A percentile compares a stretch with the other conserved stretches of the same genome.
Evolutionary conservation across 495 filamentous ascomycete genomes (phyloP).

Genomic region (Daldinia loculata): DNA sequence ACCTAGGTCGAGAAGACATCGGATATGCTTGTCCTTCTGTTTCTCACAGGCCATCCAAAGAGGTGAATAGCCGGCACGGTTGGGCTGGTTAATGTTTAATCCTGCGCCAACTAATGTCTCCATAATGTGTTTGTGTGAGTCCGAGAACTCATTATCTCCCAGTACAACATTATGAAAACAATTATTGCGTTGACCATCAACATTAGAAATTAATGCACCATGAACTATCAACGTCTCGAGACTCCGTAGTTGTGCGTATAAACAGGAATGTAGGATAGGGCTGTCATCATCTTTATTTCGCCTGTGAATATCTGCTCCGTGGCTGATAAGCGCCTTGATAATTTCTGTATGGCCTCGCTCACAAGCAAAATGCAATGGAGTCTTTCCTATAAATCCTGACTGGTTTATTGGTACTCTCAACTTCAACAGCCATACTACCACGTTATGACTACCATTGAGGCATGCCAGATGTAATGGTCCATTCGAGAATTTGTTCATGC

Average conservation of each 20-base stretch:
- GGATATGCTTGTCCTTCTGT: background rate
- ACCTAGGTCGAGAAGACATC: slow-evolving; percentile 5
- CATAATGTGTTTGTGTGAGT: background rate
- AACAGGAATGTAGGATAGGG: slow-evolving; percentile 12
- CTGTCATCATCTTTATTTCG: background rate
- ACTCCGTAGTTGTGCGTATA: background rate
- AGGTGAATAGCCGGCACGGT: background rate
- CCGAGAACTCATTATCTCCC: too few relatives aligned
- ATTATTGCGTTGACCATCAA: background rate
- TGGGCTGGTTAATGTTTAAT: slow-evolving; percentile 3
- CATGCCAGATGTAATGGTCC: slow-evolving; percentile 14
- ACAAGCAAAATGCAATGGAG: slow-evolving; percentile 1
- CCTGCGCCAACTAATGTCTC: background rate
- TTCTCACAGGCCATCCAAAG: slow-evolving; percentile 6
- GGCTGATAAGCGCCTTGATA: background rate
- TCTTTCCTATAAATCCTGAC: background rate
- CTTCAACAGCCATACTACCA: background rate
- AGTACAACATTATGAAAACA: background rate
- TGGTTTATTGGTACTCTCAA: background rate
- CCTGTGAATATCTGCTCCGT: slow-evolving; percentile 11
- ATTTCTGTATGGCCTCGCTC: background rate
- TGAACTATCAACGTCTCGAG: background rate
- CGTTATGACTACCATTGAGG: background rate
- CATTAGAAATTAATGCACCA: background rate
- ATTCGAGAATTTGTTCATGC: background rate